phyloP scores from a whole-genome alignment of 345 rosid genomes.

The Fremontodendron californicum region DNA sequence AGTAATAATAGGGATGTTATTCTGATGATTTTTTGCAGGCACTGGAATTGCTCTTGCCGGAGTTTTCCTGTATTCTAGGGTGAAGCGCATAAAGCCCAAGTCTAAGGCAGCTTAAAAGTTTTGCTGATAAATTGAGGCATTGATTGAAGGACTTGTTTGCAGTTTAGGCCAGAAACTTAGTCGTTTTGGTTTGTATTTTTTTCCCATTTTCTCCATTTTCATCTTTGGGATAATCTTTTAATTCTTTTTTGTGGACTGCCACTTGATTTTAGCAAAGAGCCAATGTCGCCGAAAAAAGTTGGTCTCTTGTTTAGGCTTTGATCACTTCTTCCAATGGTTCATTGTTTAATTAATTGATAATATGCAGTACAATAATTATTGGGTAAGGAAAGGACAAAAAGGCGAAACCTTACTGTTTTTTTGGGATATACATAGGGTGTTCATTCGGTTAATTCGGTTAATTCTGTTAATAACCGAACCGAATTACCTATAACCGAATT shows the following conservation, averaged over 20 bases:
- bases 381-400: not conserved
- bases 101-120: conserved; percentile 55
- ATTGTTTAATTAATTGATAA: not conserved
- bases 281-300: not conserved
- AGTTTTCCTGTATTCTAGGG: conserved; percentile 90
- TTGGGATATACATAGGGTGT: no score
- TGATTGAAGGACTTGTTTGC: conserved; percentile 13
- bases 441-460: no score
- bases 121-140: conserved; percentile 7
- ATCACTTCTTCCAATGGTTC: not conserved
- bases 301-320: not conserved
- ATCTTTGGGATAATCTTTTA: not conserved
- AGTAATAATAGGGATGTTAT: not conserved
- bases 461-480: no score
- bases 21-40: conserved; percentile 40
- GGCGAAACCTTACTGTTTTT: not conserved
- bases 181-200: not conserved
- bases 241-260: not conserved
- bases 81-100: conserved; percentile 89
- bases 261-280: conserved; percentile 4
- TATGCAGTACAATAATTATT: not conserved
- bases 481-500: no score
- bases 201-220: not conserved
- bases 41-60: conserved; percentile 95
- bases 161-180: conserved; percentile 14